Evolutionary conservation across 352 stramenopile genomes (phyloP), one percentile per base, ranked within the genome.

Genomic region (Globisporangium cylindrosporum): DNA sequence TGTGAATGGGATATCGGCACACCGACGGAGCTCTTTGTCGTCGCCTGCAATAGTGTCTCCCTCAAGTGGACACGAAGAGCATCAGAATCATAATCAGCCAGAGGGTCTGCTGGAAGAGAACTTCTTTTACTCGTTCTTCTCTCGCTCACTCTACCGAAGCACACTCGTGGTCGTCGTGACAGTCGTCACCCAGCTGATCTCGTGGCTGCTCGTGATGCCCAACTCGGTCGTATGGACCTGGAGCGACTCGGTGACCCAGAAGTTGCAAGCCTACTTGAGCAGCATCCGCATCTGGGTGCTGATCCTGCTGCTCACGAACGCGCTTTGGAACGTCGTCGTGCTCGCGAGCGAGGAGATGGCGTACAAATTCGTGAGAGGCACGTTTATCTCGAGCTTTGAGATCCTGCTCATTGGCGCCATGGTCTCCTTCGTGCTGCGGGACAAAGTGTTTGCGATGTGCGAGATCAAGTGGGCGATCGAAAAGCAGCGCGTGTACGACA

Each of bases 121-220:
- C 41, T 15, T 49, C 41, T 49, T 49, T 20, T 49, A 49, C 41
- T 68, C 66, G 9, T 46, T 41, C 14, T 70, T 84, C 18, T 53
- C 71, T 1, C 75, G 68, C 8, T 83, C 80, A 14, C 69, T 90
- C 12, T 77, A 77, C 38, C 82, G 78, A 49, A 86, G 72, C 59
- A 58, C 64, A 0, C 64, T 73, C 10, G 66, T 82, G 0, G 68
- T 78, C 20, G 43, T 79, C 4, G 61, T 84, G 32, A 79, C 62
- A 2, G 3, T 75, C 51, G 12, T 73, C 4, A 73, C 66, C 0
- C 73, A 74, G 20, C 46, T 79, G 36, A 61, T 90, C 41, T 88
- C 78, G 43, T 90, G 82, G 82, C 38, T 86, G 10, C 64, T 91
- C 60, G 64, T 87, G 14, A 70, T 88, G 9, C 79, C 79, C 4